Conservation (phyloP, 2,329 filamentous ascomycete species). For the Botrytis tulipae region DNA sequence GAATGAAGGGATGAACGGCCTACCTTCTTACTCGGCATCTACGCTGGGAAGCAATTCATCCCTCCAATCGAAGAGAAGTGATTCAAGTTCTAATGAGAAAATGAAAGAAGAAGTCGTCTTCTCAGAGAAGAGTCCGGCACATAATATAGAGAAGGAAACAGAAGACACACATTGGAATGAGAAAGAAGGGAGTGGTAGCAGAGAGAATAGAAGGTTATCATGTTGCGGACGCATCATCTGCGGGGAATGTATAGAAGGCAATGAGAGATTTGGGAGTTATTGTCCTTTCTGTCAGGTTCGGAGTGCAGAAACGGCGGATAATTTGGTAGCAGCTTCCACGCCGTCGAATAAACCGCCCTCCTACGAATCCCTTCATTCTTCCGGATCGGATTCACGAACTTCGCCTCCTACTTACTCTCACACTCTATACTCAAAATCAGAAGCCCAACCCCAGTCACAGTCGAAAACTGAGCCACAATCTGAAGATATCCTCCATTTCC, state of each 20-base stretch:
- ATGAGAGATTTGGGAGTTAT: constrained; percentile 8
- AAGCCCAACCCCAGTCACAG: constrained; percentile 12
- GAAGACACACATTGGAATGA: not conserved
- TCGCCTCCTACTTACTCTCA: constrained; percentile 28
- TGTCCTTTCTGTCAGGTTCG: constrained; percentile 76
- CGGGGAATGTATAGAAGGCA: constrained; percentile 6
- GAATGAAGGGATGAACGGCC: not conserved
- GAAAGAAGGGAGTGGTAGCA: not conserved
- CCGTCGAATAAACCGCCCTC: not conserved
- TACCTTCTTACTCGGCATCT: not conserved
- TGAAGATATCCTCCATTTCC: constrained; percentile 72
- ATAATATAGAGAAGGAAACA: not conserved
- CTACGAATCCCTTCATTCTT: not conserved
- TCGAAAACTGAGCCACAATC: constrained; percentile 33
- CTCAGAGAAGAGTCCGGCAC: not conserved
- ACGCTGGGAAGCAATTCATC: not conserved
- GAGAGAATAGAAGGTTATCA: not conserved
- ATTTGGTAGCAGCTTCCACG: not conserved
- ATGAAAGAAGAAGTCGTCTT: not conserved
- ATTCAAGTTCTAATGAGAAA: not conserved
- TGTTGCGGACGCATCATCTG: constrained; percentile 17
- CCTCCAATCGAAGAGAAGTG: not conserved
- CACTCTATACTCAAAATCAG: constrained; percentile 42
- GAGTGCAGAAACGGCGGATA: constrained; percentile 40
- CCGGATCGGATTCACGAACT: constrained; percentile 4